Evolutionary conservation across 1,284 basidiomycete species (phyloP).

Genomic region (Thecaphora frezii): DNA sequence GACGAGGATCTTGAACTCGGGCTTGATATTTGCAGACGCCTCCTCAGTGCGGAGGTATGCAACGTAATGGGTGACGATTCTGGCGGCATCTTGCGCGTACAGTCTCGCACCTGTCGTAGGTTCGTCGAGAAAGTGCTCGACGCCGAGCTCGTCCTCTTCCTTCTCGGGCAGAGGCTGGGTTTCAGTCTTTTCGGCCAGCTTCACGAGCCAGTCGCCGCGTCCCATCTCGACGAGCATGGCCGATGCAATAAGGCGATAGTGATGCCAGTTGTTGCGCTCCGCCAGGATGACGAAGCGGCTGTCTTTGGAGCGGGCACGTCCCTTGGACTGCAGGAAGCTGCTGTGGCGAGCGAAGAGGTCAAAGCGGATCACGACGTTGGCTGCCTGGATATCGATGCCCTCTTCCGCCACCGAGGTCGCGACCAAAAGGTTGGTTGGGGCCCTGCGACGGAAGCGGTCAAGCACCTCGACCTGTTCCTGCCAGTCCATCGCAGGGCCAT

Average conservation of each 20-base stretch:
- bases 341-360: constrained; percentile 43
- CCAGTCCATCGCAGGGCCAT: constrained; percentile 32
- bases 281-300: constrained; percentile 36
- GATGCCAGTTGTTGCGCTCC: constrained; percentile 19
- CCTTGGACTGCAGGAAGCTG: constrained; percentile 40
- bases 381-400: constrained; percentile 43
- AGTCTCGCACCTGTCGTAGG: constrained; percentile 28
- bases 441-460: constrained; percentile 27
- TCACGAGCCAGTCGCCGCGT: constrained; percentile 23
- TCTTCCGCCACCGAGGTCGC: constrained; percentile 48
- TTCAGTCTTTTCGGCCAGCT: constrained; percentile 10
- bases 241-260: constrained; percentile 9
- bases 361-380: constrained; percentile 47
- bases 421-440: constrained; percentile 42
- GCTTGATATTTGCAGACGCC: constrained; percentile 4
- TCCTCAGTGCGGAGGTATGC: constrained; percentile 20
- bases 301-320: constrained; percentile 27
- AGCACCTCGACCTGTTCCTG: constrained; percentile 37
- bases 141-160: neutral
- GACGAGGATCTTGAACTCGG: constrained; percentile 9
- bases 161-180: neutral
- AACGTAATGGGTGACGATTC: constrained; percentile 28
- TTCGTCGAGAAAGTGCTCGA: constrained; percentile 13
- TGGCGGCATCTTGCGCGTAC: constrained; percentile 26
- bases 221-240: constrained; percentile 7